phyloP scores from a whole-genome alignment of 345 rosid genomes.

The Orychophragmus violaceus region DNA sequence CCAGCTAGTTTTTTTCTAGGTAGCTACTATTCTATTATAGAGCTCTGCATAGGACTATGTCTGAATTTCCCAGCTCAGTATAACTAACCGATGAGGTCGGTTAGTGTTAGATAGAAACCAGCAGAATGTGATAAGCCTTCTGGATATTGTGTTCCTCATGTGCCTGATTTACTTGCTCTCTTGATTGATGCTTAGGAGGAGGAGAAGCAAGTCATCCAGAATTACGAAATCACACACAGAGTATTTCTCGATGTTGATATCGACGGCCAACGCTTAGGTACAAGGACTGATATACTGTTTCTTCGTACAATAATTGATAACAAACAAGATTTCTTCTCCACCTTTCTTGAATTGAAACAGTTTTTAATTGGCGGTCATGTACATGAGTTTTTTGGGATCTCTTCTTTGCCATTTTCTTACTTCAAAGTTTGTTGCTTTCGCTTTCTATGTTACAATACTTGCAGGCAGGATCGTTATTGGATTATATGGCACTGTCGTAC shows the following conservation, averaged over 20 bases:
- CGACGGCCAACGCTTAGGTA: conserved; percentile 86
- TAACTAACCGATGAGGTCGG: not conserved
- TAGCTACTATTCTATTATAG: not conserved
- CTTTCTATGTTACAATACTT: conserved; percentile 32
- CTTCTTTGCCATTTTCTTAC: conserved; percentile 4
- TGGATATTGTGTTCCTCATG: not conserved
- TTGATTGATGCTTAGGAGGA: conserved; percentile 49
- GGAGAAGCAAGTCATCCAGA: conserved; percentile 42
- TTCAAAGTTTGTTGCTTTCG: not conserved
- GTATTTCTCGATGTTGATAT: conserved; percentile 92
- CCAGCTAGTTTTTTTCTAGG: not conserved
- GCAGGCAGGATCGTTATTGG: conserved; percentile 97
- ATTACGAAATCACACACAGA: conserved; percentile 75
- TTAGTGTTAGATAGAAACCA: not conserved
- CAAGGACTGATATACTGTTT: not conserved
- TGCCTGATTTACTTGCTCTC: conserved; percentile 3
- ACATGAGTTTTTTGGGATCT: not conserved
- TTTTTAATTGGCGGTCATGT: not conserved
- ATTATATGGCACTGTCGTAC: conserved; percentile 78
- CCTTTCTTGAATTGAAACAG: not conserved
- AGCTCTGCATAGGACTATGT: not conserved
- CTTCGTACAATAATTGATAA: not conserved
- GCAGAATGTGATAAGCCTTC: not conserved
- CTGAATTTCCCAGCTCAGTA: not conserved
- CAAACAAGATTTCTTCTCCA: not conserved